Evolutionary conservation across 805 yeast genomes (phyloP).

Genomic region (Starmera caribaea): DNA sequence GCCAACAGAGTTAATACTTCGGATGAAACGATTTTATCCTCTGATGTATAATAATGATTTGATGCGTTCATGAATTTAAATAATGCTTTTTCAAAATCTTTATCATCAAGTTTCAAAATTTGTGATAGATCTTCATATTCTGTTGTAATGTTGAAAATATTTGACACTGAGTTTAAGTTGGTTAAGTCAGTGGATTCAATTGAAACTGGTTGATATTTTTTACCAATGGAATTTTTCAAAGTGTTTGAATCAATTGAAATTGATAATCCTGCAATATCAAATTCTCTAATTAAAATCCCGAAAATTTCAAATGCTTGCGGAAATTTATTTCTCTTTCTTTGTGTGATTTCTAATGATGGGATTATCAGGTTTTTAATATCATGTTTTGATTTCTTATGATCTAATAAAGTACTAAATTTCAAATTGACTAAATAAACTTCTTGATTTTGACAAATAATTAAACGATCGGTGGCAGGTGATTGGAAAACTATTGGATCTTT

Average conservation of each 20-base stretch:
- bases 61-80: constrained; percentile 22
- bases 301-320: constrained; percentile 6
- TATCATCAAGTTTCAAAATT: constrained; percentile 13
- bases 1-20: constrained; percentile 39
- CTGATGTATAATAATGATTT: constrained; percentile 48
- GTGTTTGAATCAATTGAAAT: constrained; percentile 60
- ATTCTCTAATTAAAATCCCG: constrained; percentile 9
- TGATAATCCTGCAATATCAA: constrained; percentile 20
- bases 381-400: constrained; percentile 9
- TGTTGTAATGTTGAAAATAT: constrained; percentile 17
- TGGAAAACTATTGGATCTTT: constrained; percentile 5
- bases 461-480: constrained; percentile 18
- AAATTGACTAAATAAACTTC: constrained; percentile 28
- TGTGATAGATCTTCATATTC: constrained; percentile 8
- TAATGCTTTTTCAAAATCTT: constrained; percentile 23
- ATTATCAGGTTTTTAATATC: constrained; percentile 6
- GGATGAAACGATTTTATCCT: constrained; percentile 57
- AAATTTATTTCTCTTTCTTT: constrained; percentile 1
- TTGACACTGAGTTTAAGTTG: constrained; percentile 11
- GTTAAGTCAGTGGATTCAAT: constrained; percentile 4
- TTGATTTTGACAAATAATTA: constrained; percentile 14
- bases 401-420: constrained; percentile 17
- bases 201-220: constrained; percentile 26
- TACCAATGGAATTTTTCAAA: constrained; percentile 62
- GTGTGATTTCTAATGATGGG: constrained; percentile 2